phyloP scores from a whole-genome alignment of 2,329 filamentous ascomycete genomes.

The Aspergillus pseudotamarii region DNA sequence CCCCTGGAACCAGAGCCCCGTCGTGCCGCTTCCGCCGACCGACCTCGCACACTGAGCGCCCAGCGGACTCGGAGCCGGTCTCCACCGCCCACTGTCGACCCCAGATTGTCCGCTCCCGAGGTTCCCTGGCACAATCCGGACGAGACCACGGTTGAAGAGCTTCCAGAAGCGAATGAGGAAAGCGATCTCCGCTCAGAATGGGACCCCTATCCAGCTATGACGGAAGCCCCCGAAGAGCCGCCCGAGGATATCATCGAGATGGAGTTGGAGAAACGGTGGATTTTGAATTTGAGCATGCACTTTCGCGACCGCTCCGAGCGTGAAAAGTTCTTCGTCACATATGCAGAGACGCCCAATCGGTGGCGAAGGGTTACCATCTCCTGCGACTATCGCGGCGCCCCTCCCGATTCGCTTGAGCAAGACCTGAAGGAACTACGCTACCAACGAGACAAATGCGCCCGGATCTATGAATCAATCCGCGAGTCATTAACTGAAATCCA shows the following conservation, averaged over 20 bases:
- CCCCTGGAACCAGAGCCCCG: slow-evolving; percentile 66
- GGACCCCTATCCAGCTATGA: slow-evolving; percentile 30
- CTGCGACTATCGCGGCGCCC: slow-evolving; percentile 83
- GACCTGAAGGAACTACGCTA: slow-evolving; percentile 77
- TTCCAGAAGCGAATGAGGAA: slow-evolving; percentile 32
- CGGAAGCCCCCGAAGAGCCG: slow-evolving; percentile 27
- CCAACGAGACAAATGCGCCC: slow-evolving; percentile 87
- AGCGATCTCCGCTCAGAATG: slow-evolving; percentile 31
- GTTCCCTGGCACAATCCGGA: slow-evolving; percentile 38
- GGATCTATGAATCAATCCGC: slow-evolving; percentile 92
- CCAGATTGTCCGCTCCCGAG: slow-evolving; percentile 46
- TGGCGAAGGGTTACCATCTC: slow-evolving; percentile 93
- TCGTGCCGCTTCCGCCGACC: slow-evolving; percentile 66
- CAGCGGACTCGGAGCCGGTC: slow-evolving; percentile 50
- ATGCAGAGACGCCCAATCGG: slow-evolving; percentile 73
- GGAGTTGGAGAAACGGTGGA: slow-evolving; percentile 88
- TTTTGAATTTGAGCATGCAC: slow-evolving; percentile 97
- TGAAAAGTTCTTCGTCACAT: slow-evolving; percentile 98
- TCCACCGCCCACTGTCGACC: slow-evolving; percentile 40
- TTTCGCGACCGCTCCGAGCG: slow-evolving; percentile 89
- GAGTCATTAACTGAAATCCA: slow-evolving; percentile 91
- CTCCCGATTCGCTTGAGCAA: slow-evolving; percentile 78
- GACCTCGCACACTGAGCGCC: slow-evolving; percentile 44
- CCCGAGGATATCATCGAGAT: slow-evolving; percentile 61
- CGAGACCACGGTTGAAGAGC: slow-evolving; percentile 36